These are phyloP conservation scores for Colletotrichum costaricense DNA, from an alignment of 2,329 filamentous ascomycete genomes.

Conservation along the genomic window DNA sequence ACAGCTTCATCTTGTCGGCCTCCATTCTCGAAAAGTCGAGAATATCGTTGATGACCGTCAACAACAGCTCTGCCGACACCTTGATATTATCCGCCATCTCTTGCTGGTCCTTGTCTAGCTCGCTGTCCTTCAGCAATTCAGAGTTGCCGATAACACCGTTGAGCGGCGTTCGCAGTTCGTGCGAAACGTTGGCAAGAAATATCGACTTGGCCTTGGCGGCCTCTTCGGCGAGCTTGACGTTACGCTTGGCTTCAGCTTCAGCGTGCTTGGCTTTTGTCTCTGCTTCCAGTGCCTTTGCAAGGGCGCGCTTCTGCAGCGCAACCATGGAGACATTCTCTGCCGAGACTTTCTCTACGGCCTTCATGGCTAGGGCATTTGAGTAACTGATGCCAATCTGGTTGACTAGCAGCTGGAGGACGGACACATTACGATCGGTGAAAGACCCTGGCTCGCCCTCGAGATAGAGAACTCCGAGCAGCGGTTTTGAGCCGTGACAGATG, in stretches of 20 bases:
- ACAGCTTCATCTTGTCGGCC: slow-evolving; percentile 86
- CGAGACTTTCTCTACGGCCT: slow-evolving; percentile 80
- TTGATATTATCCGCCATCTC: slow-evolving; percentile 91
- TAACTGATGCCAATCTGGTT: slow-evolving; percentile 83
- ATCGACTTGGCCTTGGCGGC: slow-evolving; percentile 86
- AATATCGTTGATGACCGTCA: slow-evolving; percentile 97
- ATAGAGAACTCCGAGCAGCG: slow-evolving; percentile 79
- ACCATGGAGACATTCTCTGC: slow-evolving; percentile 84
- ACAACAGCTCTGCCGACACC: slow-evolving; percentile 84
- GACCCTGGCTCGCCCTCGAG: slow-evolving; percentile 80
- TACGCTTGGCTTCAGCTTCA: slow-evolving; percentile 80
- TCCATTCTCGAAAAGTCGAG: slow-evolving; percentile 96
- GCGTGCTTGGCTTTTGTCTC: slow-evolving; percentile 82
- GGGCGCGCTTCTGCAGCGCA: slow-evolving; percentile 78
- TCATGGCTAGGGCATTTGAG: slow-evolving; percentile 75
- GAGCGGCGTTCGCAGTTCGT: slow-evolving; percentile 84
- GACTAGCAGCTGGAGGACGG: slow-evolving; percentile 76
- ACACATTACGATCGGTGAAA: slow-evolving; percentile 80
- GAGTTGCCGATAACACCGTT: slow-evolving; percentile 92
- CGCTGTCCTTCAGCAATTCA: slow-evolving; percentile 82
- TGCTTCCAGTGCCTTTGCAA: slow-evolving; percentile 77
- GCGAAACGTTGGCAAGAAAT: slow-evolving; percentile 83
- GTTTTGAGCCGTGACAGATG: slow-evolving; percentile 78
- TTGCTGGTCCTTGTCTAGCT: slow-evolving; percentile 79
- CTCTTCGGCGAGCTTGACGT: slow-evolving; percentile 85